phyloP scores from a whole-genome alignment of 371 early-diverging fungal species.

The Mycotypha africana region DNA sequence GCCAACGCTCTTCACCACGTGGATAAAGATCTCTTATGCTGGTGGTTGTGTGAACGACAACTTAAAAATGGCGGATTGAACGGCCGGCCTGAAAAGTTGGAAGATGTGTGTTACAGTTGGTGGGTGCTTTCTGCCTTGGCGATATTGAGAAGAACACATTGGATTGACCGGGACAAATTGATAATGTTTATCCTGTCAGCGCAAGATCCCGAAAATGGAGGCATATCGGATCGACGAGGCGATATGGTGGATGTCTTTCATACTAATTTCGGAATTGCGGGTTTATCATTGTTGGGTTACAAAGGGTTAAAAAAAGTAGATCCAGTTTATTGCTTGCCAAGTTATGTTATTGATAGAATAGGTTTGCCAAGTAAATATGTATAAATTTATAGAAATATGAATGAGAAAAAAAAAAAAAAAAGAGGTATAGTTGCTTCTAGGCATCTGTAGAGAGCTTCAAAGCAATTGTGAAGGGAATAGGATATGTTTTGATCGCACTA shows the following conservation, averaged over 20 bases:
- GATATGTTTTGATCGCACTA: no score
- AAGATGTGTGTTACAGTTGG: constrained; percentile 99
- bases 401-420: no score
- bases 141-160: constrained; percentile 78
- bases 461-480: no score
- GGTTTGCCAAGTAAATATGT: no score
- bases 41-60: constrained; percentile 96
- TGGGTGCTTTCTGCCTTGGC: constrained; percentile 93
- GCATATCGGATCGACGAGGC: constrained; percentile 94
- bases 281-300: constrained; percentile 82
- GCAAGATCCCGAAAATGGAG: constrained; percentile 90
- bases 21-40: constrained; percentile 71
- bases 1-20: constrained; percentile 62
- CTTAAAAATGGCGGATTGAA: constrained; percentile 92
- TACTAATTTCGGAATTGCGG: constrained; percentile 93
- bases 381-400: no score
- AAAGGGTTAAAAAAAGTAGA: constrained; percentile 70
- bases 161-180: constrained; percentile 83
- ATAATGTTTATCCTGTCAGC: constrained; percentile 77
- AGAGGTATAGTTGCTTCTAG: no score
- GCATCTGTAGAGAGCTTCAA: no score
- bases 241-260: constrained; percentile 96
- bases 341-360: constrained; percentile 41
- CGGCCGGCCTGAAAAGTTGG: constrained; percentile 96
- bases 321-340: constrained; percentile 93